Percentiles rank a stretch among this genome's conserved stretches.
These are phyloP conservation scores for Apophysomyces trapeziformis DNA, from an alignment of 371 early-diverging fungal genomes.

Conservation along the genomic window DNA sequence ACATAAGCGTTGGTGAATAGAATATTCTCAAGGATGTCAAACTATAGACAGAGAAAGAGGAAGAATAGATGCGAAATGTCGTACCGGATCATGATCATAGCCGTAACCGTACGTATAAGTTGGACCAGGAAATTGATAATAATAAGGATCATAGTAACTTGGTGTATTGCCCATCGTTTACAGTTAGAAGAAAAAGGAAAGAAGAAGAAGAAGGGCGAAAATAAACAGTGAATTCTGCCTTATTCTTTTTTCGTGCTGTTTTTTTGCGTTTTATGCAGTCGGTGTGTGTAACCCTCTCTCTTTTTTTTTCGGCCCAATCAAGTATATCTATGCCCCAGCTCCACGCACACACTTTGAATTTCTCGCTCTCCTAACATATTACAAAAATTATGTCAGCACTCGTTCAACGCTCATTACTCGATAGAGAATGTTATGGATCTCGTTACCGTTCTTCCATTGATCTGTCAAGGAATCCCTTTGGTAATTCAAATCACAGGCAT, in stretches of 20 bases:
- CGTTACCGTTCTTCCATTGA: background rate
- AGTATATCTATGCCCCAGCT: too few species aligned
- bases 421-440: constrained; percentile 17
- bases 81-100: constrained; percentile 6
- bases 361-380: constrained; percentile 3
- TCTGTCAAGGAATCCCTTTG: constrained; percentile 1
- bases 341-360: too few species aligned
- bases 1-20: too few species aligned
- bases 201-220: constrained; percentile 11
- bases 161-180: constrained; percentile 11
- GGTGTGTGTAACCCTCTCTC: background rate
- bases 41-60: too few species aligned
- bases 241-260: background rate
- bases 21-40: too few species aligned
- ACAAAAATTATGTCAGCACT: constrained; percentile 2
- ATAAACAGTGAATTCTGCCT: background rate
- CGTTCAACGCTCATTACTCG: constrained; percentile 10
- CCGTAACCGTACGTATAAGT: background rate
- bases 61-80: too few species aligned
- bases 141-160: constrained; percentile 15
- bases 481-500: background rate
- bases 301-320: background rate
- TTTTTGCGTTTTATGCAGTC: background rate
- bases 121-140: constrained; percentile 7
- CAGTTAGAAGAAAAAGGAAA: constrained; percentile 7